These are phyloP conservation scores for Picocystis sp. DNA, from an alignment of 163 green algal species.

Conservation along the genomic window DNA sequence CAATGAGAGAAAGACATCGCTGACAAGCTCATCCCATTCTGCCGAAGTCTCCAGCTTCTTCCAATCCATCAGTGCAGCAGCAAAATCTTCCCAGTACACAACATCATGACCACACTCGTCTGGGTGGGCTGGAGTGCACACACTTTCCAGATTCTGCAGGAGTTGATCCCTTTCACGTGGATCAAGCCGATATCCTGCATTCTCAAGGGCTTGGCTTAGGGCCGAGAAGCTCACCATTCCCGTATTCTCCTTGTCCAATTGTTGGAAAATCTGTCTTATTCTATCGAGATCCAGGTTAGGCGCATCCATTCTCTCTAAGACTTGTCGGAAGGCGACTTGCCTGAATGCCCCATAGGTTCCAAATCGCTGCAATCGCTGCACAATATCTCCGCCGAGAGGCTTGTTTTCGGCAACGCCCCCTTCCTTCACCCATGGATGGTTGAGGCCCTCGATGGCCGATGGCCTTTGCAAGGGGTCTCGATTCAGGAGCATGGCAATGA, in stretches of 20 bases:
- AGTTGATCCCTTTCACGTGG: background rate
- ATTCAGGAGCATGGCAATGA: constrained; percentile 30
- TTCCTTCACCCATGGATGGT: constrained; percentile 27
- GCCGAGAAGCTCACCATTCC: constrained; percentile 53
- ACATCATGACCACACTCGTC: constrained; percentile 37
- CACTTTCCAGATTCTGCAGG: background rate
- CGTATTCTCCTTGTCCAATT: constrained; percentile 52
- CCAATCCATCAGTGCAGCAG: constrained; percentile 68
- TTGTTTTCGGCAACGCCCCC: background rate
- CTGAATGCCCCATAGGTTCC: constrained; percentile 45
- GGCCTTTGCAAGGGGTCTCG: constrained; percentile 21
- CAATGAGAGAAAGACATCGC: no score
- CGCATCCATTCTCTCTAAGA: no score
- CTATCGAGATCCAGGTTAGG: no score
- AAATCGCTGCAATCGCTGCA: constrained; percentile 47
- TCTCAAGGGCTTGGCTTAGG: constrained; percentile 33
- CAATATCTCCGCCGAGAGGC: constrained; percentile 28
- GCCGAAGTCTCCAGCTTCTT: constrained; percentile 19
- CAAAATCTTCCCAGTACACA: constrained; percentile 38
- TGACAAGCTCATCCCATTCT: no score
- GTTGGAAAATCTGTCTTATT: constrained; percentile 48
- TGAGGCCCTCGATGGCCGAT: constrained; percentile 30
- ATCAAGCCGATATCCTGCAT: constrained; percentile 3
- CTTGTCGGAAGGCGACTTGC: background rate
- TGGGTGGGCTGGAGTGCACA: background rate